These are phyloP conservation scores for Tetrahymena thermophila DNA, from an alignment of 73 alveolate species.

Conservation along the genomic window DNA sequence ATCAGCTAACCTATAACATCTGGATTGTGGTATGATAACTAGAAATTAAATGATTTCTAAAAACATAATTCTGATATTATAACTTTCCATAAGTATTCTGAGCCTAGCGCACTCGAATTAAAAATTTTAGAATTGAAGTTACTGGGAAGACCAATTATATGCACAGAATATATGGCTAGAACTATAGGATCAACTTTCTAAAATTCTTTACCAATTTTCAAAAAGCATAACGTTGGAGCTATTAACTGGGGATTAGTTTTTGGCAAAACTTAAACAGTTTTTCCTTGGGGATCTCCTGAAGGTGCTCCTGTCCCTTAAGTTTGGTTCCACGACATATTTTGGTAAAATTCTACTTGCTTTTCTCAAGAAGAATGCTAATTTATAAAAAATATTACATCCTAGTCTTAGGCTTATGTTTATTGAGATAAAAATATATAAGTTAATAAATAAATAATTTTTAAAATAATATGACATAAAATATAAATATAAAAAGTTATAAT, in stretches of 20 bases:
- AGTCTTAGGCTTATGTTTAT: not conserved
- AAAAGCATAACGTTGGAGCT: conserved; percentile 29
- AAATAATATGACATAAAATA: no score
- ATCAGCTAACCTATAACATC: conserved; percentile 31
- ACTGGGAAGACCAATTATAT: conserved; percentile 13
- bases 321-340: conserved; percentile 43
- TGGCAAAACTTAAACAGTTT: conserved; percentile 40
- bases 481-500: no score
- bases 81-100: conserved; percentile 35
- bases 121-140: not conserved
- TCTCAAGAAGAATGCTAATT: conserved; percentile 11
- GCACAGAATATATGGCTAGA: conserved; percentile 48
- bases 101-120: not conserved
- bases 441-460: no score
- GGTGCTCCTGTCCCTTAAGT: conserved; percentile 36
- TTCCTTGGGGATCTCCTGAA: conserved; percentile 40
- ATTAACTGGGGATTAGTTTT: conserved; percentile 46
- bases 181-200: conserved; percentile 10
- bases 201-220: conserved; percentile 20
- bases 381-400: not conserved
- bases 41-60: not conserved
- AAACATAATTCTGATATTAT: conserved; percentile 4
- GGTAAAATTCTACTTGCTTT: conserved; percentile 19
- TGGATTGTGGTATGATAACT: conserved; percentile 20
- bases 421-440: not conserved